These are phyloP conservation scores for Syzygium malaccense DNA, from an alignment of 441 rosid genomes.

Conservation along the genomic window DNA sequence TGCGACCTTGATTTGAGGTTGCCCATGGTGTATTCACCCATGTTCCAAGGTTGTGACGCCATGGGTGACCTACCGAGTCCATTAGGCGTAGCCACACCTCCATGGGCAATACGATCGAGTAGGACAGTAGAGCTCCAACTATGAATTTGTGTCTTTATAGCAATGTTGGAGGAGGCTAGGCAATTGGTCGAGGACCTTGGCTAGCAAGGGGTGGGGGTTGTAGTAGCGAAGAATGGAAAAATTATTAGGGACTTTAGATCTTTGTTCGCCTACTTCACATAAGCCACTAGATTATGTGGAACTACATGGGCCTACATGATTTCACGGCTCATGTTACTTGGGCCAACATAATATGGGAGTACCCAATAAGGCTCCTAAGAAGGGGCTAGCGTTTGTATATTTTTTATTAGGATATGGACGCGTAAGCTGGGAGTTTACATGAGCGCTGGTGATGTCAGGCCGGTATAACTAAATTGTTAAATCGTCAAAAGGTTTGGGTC, in stretches of 20 bases:
- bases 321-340: not conserved
- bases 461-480: not conserved
- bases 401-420: not conserved
- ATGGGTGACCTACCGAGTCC: not conserved
- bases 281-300: not conserved
- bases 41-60: not conserved
- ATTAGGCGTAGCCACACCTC: not conserved
- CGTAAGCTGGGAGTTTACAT: not conserved
- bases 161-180: not conserved
- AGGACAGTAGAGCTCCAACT: not conserved
- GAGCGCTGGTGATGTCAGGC: not conserved
- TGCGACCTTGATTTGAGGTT: not conserved
- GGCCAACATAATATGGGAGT: not conserved
- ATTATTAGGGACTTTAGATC: not conserved
- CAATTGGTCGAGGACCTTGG: not conserved
- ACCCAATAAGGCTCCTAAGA: not conserved
- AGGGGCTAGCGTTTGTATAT: not conserved
- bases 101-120: not conserved
- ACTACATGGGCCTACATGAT: not conserved
- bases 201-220: not conserved
- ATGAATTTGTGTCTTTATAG: not conserved
- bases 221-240: not conserved
- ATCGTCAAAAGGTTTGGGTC: not conserved
- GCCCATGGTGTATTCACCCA: no score
- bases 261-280: not conserved